Conservation (phyloP, 306 rosid species). For the Lathyrus tuberosus region DNA sequence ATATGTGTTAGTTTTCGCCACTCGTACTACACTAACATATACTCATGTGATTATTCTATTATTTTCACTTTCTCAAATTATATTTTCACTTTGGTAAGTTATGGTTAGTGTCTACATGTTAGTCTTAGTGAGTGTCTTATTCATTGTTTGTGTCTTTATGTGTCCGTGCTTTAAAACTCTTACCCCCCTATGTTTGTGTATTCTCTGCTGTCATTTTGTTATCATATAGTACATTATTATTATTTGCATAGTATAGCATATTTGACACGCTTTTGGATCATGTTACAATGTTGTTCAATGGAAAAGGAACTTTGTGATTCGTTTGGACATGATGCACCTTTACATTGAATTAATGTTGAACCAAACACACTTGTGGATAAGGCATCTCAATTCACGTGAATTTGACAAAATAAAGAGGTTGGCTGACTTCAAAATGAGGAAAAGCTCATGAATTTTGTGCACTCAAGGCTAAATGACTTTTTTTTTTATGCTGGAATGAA, state of each 20-base stretch:
- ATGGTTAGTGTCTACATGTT: neutral
- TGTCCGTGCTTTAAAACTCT: neutral
- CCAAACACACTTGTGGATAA: slow-evolving; percentile 13
- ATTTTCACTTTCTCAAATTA: too few species aligned
- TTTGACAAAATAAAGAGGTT: neutral
- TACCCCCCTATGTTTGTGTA: slow-evolving; percentile 13
- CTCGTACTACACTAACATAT: neutral
- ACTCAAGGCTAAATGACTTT: too few species aligned
- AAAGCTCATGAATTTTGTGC: neutral
- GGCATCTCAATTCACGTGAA: slow-evolving; percentile 6
- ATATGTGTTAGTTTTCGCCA: neutral
- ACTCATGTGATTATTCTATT: neutral
- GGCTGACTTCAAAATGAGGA: neutral
- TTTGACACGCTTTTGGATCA: slow-evolving; percentile 13
- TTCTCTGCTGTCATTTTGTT: neutral
- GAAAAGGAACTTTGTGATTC: neutral
- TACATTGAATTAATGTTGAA: slow-evolving; percentile 9
- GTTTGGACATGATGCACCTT: neutral
- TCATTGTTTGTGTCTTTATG: neutral
- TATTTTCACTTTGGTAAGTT: neutral
- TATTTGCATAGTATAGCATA: slow-evolving; percentile 2
- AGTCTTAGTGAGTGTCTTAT: neutral
- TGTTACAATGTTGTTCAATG: neutral
- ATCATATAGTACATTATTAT: slow-evolving; percentile 15
- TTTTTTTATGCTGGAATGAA: too few species aligned